These are phyloP conservation scores for Teratosphaeria gauchensis DNA, from an alignment of 2,329 filamentous ascomycete genomes.

Conservation along the genomic window DNA sequence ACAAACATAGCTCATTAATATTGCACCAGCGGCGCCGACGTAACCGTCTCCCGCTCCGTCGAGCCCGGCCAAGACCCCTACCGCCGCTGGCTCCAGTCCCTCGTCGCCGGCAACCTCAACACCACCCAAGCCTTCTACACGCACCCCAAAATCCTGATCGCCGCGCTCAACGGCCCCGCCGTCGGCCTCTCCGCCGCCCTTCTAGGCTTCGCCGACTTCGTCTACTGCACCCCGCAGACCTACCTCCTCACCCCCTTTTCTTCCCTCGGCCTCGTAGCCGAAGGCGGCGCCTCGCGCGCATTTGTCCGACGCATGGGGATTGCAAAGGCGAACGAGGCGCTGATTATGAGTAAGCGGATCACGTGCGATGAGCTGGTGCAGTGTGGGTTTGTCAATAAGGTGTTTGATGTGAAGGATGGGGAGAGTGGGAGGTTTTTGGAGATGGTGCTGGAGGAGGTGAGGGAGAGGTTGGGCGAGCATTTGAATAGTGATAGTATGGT, in stretches of 20 bases:
- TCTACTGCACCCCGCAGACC: constrained; percentile 72
- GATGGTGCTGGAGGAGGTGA: constrained; percentile 67
- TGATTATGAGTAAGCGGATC: constrained; percentile 81
- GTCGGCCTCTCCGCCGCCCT: constrained; percentile 82
- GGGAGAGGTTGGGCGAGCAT: constrained; percentile 70
- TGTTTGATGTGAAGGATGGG: constrained; percentile 52
- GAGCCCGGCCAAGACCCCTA: constrained; percentile 31
- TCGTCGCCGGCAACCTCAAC: constrained; percentile 81
- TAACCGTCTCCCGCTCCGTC: constrained; percentile 41
- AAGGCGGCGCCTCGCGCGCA: constrained; percentile 70
- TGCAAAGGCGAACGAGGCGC: constrained; percentile 77
- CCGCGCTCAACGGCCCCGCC: constrained; percentile 83
- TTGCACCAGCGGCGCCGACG: constrained; percentile 63
- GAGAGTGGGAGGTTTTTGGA: constrained; percentile 61
- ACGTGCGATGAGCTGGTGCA: constrained; percentile 60
- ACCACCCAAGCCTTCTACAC: constrained; percentile 82
- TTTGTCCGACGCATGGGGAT: constrained; percentile 75
- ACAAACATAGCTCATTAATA: constrained; percentile 4
- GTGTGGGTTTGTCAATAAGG: constrained; percentile 76
- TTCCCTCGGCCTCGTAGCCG: constrained; percentile 78
- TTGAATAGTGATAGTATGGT: constrained; percentile 69
- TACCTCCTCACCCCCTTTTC: constrained; percentile 89
- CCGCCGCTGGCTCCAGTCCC: constrained; percentile 56
- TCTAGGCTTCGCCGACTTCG: constrained; percentile 76
- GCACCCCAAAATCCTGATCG: constrained; percentile 87